A percentile compares a stretch with the other conserved stretches of the same genome.
Conservation (phyloP, 306 rosid species). For the Gleditsia sinensis region DNA sequence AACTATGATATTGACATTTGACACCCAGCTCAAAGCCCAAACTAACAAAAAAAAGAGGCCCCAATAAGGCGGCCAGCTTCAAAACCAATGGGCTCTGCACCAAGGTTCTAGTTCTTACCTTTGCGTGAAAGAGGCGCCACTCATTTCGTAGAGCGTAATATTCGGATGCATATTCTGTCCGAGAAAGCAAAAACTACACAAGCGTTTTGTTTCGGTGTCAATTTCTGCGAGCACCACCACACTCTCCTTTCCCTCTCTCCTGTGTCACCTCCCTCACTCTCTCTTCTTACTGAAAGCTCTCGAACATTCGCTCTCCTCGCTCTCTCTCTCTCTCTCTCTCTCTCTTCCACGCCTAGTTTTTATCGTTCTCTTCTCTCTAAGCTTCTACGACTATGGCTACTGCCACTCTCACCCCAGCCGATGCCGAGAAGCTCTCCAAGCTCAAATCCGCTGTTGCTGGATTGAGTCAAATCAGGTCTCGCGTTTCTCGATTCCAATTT, state of each 20-base stretch:
- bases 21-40: background rate
- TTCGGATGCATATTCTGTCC: slow-evolving; percentile 46
- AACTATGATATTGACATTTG: too few species aligned
- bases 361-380: slow-evolving; percentile 8
- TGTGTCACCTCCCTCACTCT: background rate
- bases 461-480: slow-evolving; percentile 79
- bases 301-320: background rate
- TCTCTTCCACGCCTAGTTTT: background rate
- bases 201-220: background rate
- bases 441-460: slow-evolving; percentile 72
- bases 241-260: background rate
- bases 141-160: slow-evolving; percentile 4
- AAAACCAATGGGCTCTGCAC: slow-evolving; percentile 20
- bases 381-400: slow-evolving; percentile 62
- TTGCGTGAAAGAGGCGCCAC: slow-evolving; percentile 52
- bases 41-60: background rate
- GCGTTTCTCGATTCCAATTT: background rate
- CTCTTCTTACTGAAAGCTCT: too few species aligned
- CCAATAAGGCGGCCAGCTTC: background rate
- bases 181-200: background rate
- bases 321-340: background rate
- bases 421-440: slow-evolving; percentile 51
- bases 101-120: background rate
- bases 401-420: slow-evolving; percentile 51
- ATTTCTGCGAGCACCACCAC: slow-evolving; percentile 1